Percentiles rank a stretch among this genome's conserved stretches.
Conservation (phyloP, 83 land plant species). For the Larix sibirica region DNA sequence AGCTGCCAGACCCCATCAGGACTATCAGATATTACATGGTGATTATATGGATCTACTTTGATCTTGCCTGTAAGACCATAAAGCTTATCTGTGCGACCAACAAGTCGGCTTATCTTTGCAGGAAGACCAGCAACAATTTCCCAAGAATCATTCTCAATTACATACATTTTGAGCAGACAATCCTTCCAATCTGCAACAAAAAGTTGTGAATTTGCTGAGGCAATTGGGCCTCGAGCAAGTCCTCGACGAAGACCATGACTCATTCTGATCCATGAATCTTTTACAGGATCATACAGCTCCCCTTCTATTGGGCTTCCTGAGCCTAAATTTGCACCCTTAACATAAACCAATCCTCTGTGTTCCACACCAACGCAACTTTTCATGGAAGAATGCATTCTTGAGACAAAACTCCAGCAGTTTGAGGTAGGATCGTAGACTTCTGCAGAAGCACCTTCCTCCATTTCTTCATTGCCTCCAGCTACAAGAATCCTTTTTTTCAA, state of each 20-base stretch:
- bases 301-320: conserved; percentile 27
- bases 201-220: conserved; percentile 19
- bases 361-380: conserved; percentile 28
- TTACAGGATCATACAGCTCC: conserved; percentile 24
- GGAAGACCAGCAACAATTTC: conserved; percentile 19
- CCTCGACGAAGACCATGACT: conserved; percentile 24
- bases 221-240: conserved; percentile 33
- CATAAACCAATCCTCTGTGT: conserved; percentile 24
- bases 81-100: conserved; percentile 13
- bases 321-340: conserved; percentile 29
- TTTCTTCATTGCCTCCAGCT: conserved; percentile 25
- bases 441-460: conserved; percentile 32
- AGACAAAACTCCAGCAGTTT: conserved; percentile 21
- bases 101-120: no score
- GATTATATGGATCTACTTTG: conserved; percentile 31
- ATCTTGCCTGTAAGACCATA: conserved; percentile 35
- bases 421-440: conserved; percentile 23
- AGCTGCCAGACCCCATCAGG: conserved; percentile 40
- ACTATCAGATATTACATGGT: conserved; percentile 27
- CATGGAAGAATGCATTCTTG: conserved; percentile 34
- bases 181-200: conserved; percentile 44
- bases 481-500: conserved; percentile 20
- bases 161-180: conserved; percentile 26
- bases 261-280: conserved; percentile 20
- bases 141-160: conserved; percentile 22